Conservation (phyloP, 305 asterid species). For the Stenogyne calaminthoides region DNA sequence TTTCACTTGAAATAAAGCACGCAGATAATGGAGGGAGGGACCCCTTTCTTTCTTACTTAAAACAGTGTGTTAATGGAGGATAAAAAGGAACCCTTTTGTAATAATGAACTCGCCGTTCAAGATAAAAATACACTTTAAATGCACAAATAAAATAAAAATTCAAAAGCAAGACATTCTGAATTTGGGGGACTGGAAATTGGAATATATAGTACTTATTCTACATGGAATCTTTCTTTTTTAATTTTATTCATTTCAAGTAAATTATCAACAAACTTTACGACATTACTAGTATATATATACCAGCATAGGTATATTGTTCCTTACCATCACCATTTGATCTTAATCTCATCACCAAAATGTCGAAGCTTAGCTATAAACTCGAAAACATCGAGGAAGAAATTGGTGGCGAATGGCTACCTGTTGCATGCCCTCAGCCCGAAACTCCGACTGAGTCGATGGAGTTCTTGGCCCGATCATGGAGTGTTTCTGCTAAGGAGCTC, state of each 20-base stretch:
- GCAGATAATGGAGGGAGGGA: constrained; percentile 47
- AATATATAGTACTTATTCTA: constrained; percentile 27
- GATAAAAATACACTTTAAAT: constrained; percentile 39
- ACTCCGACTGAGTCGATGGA: constrained; percentile 92
- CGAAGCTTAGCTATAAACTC: constrained; percentile 47
- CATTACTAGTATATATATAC: constrained; percentile 35
- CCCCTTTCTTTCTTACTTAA: constrained; percentile 39
- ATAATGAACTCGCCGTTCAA: constrained; percentile 81
- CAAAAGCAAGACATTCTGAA: constrained; percentile 28
- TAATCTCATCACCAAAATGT: constrained; percentile 10
- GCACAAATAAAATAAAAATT: constrained; percentile 23
- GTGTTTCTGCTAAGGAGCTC: constrained; percentile 73
- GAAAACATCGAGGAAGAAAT: constrained; percentile 69
- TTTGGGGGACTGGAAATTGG: constrained; percentile 30
- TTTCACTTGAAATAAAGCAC: constrained; percentile 27
- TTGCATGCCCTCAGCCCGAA: constrained; percentile 67
- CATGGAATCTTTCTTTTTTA: constrained; percentile 31
- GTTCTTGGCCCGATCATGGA: constrained; percentile 92
- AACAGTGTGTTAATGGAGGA: constrained; percentile 46
- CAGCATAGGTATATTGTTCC: constrained; percentile 22
- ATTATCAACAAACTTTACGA: neutral
- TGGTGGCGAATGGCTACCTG: constrained; percentile 49
- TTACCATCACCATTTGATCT: constrained; percentile 18
- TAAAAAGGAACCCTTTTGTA: constrained; percentile 37
- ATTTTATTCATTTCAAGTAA: constrained; percentile 19